These are phyloP conservation scores for Taiwanofungus camphoratus DNA, from an alignment of 1,284 basidiomycete genomes.

Conservation along the genomic window DNA sequence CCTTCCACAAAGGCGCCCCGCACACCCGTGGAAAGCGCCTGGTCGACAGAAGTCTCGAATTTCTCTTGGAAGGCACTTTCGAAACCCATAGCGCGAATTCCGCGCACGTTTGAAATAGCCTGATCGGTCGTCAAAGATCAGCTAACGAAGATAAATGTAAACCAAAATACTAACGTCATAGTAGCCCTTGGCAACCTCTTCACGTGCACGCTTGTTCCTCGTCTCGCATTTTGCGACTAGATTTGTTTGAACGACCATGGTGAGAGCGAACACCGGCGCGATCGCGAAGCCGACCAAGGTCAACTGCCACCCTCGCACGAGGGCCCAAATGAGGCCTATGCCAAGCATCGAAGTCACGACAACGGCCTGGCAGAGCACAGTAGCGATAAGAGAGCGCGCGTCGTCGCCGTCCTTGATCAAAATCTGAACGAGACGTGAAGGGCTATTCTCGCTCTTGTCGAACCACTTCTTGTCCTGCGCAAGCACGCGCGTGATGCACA, in stretches of 20 bases:
- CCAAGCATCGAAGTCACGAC: slow-evolving; percentile 80
- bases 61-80: slow-evolving; percentile 67
- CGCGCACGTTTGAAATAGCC: slow-evolving; percentile 82
- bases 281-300: slow-evolving; percentile 88
- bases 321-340: slow-evolving; percentile 84
- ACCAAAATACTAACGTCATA: slow-evolving; percentile 61
- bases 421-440: slow-evolving; percentile 67
- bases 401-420: slow-evolving; percentile 93
- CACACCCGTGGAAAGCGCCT: slow-evolving; percentile 66
- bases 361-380: slow-evolving; percentile 67
- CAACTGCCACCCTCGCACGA: slow-evolving; percentile 87
- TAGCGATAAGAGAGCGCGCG: slow-evolving; percentile 72
- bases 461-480: slow-evolving; percentile 90
- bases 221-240: slow-evolving; percentile 71
- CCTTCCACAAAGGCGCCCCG: slow-evolving; percentile 80
- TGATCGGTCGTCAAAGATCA: slow-evolving; percentile 25
- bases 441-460: slow-evolving; percentile 63
- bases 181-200: slow-evolving; percentile 81
- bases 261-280: slow-evolving; percentile 75
- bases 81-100: slow-evolving; percentile 88
- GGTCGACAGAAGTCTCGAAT: slow-evolving; percentile 58
- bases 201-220: slow-evolving; percentile 77
- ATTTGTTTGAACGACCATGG: slow-evolving; percentile 69
- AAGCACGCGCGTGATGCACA: slow-evolving; percentile 59
- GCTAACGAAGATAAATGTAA: not conserved